Base-by-base conservation (phyloP, 1,284 basidiomycete species). In the Marasmius fiardii region DNA sequence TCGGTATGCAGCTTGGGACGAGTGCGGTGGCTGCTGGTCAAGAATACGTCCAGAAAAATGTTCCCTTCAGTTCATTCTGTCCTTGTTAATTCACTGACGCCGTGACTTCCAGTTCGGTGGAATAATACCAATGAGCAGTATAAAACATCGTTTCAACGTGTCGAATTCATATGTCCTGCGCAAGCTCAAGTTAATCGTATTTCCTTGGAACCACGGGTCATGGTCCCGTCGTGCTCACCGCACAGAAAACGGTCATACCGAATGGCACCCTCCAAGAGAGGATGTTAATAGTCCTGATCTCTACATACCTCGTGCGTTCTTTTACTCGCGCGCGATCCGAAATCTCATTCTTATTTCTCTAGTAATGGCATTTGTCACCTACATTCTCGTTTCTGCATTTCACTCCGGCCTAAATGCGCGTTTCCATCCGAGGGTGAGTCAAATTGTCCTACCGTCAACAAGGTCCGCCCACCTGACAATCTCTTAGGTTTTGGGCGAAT, bases 331-430 rank as follows among this genome's bases (percentile, higher is more conserved):
- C 18, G 57, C 54, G 51, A 56, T 7, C n/a, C n/a, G n/a, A n/a
- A 35, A 4, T 20, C n/a, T 0, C n/a, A 14, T 21, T 31, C 48
- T 21, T 18, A 16, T 16, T 48, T 24, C 21, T n/a, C 8, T 62
- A 95, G 93, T 88, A 18, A 99, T 99, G 96, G 92, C 95, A 0
- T 80, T 99, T 26, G 93, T 97, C 20, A 98, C 97, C 0, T 99
- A 98, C 69, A 90, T 98, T 61, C 87, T 99, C 23, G 77, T 97
- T 3, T 86, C 86, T 14, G 93, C 93, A 1, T 77, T 98, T 20
- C 85, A 92, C 58, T 87, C 92, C 3, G 96, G 96, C 21, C 76
- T 97, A 11, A 81, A 92, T 58, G 82, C 85, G 47, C 82, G 86
- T 50, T 98, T 98, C 70, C 86, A 95, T 66, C 95, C 96, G 8